Percentiles rank a stretch among this genome's conserved stretches.
Evolutionary conservation across 1,139 yeast genomes (phyloP).

Genomic region (Candida sojae): DNA sequence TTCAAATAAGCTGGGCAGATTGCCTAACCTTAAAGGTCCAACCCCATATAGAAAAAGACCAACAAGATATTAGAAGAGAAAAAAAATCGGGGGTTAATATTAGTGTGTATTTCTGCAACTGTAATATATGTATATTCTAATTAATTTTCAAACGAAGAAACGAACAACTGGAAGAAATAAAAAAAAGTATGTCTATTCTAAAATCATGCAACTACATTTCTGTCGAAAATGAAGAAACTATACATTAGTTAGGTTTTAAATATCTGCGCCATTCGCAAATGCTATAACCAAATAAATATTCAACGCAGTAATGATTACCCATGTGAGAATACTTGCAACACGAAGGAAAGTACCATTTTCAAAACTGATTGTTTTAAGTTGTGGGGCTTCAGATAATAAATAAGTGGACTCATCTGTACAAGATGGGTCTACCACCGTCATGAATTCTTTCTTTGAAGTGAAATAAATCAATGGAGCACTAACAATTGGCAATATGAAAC

Average conservation of each 20-base stretch:
- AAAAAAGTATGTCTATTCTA: not conserved
- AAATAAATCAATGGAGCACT: conserved; percentile 76
- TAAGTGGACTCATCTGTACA: conserved; percentile 12
- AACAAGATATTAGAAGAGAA: conserved; percentile 11
- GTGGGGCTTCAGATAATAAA: conserved; percentile 7
- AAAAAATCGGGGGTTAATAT: not conserved
- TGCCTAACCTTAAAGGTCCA: conserved; percentile 45
- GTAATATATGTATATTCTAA: conserved; percentile 2
- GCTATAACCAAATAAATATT: conserved; percentile 73
- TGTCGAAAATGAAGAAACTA: too few species aligned
- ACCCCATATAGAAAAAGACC: conserved; percentile 32
- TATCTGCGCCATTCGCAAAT: conserved; percentile 70
- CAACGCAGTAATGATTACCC: conserved; percentile 71
- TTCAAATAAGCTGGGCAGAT: conserved; percentile 23
- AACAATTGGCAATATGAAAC: conserved; percentile 70
- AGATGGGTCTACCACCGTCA: conserved; percentile 48
- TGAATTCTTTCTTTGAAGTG: conserved; percentile 59
- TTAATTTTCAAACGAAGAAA: not conserved
- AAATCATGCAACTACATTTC: too few species aligned
- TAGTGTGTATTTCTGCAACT: not conserved
- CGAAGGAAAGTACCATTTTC: conserved; percentile 67
- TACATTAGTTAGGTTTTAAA: conserved; percentile 22
- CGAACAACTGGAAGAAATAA: not conserved
- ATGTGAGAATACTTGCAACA: conserved; percentile 57
- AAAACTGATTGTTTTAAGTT: conserved; percentile 35